These are phyloP conservation scores for Cochlearia excelsa DNA, from an alignment of 345 rosid genomes.

Conservation along the genomic window DNA sequence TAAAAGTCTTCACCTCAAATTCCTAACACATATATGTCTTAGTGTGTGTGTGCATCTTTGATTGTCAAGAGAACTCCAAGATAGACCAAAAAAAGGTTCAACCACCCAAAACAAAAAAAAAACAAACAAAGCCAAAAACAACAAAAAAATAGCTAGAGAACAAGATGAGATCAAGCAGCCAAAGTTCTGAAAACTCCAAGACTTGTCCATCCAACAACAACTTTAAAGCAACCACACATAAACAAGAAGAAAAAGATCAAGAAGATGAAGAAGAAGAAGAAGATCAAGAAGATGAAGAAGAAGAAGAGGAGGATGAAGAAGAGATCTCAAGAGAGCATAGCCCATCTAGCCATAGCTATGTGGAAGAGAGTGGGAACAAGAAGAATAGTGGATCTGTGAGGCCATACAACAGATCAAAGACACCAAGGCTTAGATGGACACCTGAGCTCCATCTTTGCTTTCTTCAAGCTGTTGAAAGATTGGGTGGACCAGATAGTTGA, in stretches of 20 bases:
- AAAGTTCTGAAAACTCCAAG: conserved; percentile 42
- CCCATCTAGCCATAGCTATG: conserved; percentile 53
- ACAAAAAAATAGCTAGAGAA: conserved; percentile 33
- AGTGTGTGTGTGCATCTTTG: conserved; percentile 31
- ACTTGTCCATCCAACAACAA: conserved; percentile 36
- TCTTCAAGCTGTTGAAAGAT: conserved; percentile 67
- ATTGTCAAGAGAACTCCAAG: conserved; percentile 32
- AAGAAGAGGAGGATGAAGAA: conserved; percentile 29
- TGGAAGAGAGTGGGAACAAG: conserved; percentile 44
- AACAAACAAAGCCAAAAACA: conserved; percentile 12
- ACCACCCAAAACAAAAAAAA: conserved; percentile 22
- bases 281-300: conserved; percentile 37
- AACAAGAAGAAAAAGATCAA: conserved; percentile 27
- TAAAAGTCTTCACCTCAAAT: conserved; percentile 42
- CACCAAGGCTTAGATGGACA: conserved; percentile 76
- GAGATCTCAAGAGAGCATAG: conserved; percentile 33
- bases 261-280: conserved; percentile 36
- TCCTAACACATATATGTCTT: conserved; percentile 34
- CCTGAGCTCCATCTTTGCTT: conserved; percentile 84
- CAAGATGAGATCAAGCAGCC: conserved; percentile 38
- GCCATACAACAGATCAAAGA: conserved; percentile 64
- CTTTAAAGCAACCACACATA: conserved; percentile 25
- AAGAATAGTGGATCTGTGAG: conserved; percentile 59
- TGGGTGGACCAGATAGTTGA: conserved; percentile 84
- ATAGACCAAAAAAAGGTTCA: conserved; percentile 28